These are phyloP conservation scores for Aspergillus sp. DNA, from an alignment of 2,329 filamentous ascomycete species.

Conservation along the genomic window DNA sequence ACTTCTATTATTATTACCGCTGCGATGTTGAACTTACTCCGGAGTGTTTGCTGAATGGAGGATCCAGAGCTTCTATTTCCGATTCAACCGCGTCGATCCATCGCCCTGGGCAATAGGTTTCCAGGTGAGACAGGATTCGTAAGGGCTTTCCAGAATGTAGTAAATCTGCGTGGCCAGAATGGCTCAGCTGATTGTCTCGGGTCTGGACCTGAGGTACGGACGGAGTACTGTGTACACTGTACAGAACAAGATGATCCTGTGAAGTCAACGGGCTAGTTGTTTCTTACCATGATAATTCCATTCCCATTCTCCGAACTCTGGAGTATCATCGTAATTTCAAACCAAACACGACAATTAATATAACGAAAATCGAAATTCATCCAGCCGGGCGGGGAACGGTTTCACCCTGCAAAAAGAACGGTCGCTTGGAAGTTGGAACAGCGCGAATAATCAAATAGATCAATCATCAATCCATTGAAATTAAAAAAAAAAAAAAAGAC, in stretches of 20 bases:
- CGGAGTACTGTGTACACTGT: no score
- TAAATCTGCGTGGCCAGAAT: neutral
- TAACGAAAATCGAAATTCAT: neutral
- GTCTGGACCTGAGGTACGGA: neutral
- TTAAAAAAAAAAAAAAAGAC: neutral
- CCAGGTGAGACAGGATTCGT: slow-evolving; percentile 10
- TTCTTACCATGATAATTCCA: no score
- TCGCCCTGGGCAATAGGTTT: neutral
- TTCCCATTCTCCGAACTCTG: no score
- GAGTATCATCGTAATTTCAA: neutral
- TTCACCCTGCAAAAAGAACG: neutral
- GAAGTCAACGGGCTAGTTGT: no score
- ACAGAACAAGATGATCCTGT: no score
- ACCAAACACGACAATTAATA: no score
- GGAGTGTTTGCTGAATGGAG: neutral
- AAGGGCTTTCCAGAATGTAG: slow-evolving; percentile 2
- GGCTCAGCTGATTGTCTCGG: neutral
- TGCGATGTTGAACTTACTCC: neutral
- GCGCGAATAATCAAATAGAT: neutral
- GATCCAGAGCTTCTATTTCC: neutral
- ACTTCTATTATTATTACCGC: neutral
- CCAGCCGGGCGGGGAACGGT: neutral
- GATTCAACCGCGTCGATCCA: neutral
- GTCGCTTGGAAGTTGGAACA: neutral
- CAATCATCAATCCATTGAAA: neutral